Conservation (phyloP, 2,329 filamentous ascomycete species). For the Apiospora sp. region DNA sequence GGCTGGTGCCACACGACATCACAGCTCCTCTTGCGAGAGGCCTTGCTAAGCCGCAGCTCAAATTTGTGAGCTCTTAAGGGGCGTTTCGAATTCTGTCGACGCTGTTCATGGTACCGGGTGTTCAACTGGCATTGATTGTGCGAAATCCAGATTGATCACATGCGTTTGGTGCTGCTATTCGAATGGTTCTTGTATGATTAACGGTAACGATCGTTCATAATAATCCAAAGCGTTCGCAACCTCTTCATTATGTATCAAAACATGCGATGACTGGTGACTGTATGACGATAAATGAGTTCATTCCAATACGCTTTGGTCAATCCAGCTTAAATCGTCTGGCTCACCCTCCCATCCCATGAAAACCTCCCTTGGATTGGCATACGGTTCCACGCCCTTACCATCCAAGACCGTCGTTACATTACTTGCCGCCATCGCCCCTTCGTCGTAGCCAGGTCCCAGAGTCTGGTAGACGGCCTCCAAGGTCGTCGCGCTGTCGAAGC, state of each 20-base stretch:
- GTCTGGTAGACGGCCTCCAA: slow-evolving; percentile 64
- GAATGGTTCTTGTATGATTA: neutral
- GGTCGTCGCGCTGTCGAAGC: slow-evolving; percentile 52
- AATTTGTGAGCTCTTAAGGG: neutral
- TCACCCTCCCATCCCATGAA: slow-evolving; percentile 11
- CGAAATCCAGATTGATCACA: slow-evolving; percentile 20
- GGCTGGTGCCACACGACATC: neutral
- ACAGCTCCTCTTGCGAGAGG: neutral
- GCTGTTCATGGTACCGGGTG: neutral
- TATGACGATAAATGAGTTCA: accelerated
- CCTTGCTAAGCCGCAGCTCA: neutral
- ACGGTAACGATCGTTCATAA: neutral
- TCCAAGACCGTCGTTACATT: slow-evolving; percentile 56
- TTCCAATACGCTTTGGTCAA: neutral
- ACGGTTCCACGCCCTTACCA: slow-evolving; percentile 32
- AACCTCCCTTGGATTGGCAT: neutral
- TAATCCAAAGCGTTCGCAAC: slow-evolving; percentile 3
- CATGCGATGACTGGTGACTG: neutral
- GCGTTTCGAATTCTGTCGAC: neutral
- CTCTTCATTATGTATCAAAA: neutral
- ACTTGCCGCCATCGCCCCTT: slow-evolving; percentile 49
- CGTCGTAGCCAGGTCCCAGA: slow-evolving; percentile 62
- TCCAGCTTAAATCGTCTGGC: neutral
- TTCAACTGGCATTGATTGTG: slow-evolving; percentile 11
- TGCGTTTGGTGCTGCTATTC: neutral